Percentiles rank a stretch among this genome's conserved stretches.
phyloP scores from a whole-genome alignment of 768 basidiomycete genomes.

The Mycena rebaudengoi region DNA sequence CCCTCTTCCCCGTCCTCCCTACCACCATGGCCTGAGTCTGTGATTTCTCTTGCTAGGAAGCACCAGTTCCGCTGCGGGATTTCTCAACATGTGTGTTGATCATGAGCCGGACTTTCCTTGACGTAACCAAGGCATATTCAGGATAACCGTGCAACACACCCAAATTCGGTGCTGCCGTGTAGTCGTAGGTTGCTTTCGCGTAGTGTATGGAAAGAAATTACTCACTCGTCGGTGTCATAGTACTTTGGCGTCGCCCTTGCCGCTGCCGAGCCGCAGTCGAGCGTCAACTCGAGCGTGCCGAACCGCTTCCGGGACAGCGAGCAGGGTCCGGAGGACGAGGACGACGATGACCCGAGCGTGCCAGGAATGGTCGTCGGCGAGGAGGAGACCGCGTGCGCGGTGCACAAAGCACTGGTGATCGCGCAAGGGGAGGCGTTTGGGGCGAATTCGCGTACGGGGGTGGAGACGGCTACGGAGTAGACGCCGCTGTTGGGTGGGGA shows the following conservation, averaged over 20 bases:
- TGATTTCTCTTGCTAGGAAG: conserved; percentile 91
- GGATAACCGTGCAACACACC: conserved; percentile 86
- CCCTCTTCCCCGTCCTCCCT: neutral
- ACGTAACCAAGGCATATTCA: conserved; percentile 40
- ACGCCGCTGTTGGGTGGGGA: conserved; percentile 18
- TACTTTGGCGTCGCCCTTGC: conserved; percentile 77
- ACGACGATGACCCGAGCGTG: conserved; percentile 23
- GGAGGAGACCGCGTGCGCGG: conserved; percentile 28
- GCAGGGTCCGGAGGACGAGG: neutral
- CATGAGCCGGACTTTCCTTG: neutral
- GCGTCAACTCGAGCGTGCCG: neutral
- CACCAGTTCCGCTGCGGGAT: conserved; percentile 80
- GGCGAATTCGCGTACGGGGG: conserved; percentile 31
- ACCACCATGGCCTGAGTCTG: conserved; percentile 78
- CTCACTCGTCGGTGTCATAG: conserved; percentile 43
- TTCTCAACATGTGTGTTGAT: conserved; percentile 80
- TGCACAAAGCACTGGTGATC: conserved; percentile 29
- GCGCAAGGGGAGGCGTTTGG: conserved; percentile 31
- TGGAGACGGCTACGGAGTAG: conserved; percentile 12
- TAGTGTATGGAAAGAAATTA: neutral
- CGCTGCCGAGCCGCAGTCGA: no score
- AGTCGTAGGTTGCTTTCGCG: conserved; percentile 60
- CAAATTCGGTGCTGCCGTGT: conserved; percentile 82
- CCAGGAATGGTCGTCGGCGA: conserved; percentile 30
- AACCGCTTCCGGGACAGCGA: neutral